phyloP scores from a whole-genome alignment of 148 eudicot genomes.

The Selenicereus undatus region DNA sequence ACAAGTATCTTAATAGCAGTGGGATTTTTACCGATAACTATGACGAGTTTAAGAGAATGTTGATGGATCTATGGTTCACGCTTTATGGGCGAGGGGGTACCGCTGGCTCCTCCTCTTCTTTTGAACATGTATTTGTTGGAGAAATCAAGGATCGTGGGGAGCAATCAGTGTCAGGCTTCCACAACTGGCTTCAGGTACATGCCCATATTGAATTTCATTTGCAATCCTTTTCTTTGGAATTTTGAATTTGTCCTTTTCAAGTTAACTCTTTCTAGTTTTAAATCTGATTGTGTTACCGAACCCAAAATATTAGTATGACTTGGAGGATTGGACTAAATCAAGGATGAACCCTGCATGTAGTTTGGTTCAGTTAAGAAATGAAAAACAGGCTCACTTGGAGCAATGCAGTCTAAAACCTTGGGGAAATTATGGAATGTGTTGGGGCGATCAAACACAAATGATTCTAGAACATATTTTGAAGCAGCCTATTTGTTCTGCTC shows the following conservation, averaged over 20 bases:
- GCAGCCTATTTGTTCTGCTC: too few relatives aligned
- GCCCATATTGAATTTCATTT: neutral
- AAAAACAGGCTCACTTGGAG: neutral
- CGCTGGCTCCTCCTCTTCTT: constrained; percentile 72
- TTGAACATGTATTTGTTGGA: constrained; percentile 99
- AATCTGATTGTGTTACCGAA: neutral
- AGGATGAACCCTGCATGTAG: neutral
- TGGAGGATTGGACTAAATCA: neutral
- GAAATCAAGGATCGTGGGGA: constrained; percentile 79
- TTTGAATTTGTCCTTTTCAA: too few relatives aligned
- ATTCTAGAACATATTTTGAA: too few relatives aligned
- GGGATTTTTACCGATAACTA: constrained; percentile 44
- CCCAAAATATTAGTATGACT: neutral
- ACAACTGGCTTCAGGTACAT: constrained; percentile 96
- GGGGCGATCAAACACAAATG: neutral
- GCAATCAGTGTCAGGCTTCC: constrained; percentile 85
- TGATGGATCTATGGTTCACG: constrained; percentile 81
- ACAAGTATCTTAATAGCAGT: constrained; percentile 60
- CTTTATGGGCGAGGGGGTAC: constrained; percentile 89
- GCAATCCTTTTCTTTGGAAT: neutral
- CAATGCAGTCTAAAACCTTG: neutral
- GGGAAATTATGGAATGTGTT: neutral
- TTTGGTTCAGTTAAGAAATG: neutral
- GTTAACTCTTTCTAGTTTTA: neutral
- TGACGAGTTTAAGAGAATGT: constrained; percentile 62